Conservation (phyloP, 2,329 filamentous ascomycete genomes). For the Myriosclerotinia duriaeana region DNA sequence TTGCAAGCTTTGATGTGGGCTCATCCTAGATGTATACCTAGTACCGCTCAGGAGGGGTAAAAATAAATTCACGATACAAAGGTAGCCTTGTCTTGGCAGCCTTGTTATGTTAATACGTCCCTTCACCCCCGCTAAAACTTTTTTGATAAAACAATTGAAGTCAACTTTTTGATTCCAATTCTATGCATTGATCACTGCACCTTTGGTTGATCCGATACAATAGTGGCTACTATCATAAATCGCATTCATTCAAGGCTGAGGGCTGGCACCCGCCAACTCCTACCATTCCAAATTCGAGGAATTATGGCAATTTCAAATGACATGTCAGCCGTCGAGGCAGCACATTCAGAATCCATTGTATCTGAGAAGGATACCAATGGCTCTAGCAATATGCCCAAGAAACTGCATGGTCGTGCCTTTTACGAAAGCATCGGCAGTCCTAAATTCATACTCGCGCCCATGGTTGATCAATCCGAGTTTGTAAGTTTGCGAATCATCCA, state of each 20-base stretch:
- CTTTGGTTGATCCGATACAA: slow-evolving; percentile 19
- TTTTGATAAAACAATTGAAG: not conserved
- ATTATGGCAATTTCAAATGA: slow-evolving; percentile 31
- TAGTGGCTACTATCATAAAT: slow-evolving; percentile 31
- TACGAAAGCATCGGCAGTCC: slow-evolving; percentile 94
- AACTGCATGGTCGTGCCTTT: slow-evolving; percentile 82
- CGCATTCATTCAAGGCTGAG: slow-evolving; percentile 31
- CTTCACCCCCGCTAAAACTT: slow-evolving; percentile 10
- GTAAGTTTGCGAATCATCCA: slow-evolving; percentile 53
- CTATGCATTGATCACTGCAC: slow-evolving; percentile 1
- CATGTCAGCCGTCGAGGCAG: slow-evolving; percentile 24
- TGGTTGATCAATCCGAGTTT: slow-evolving; percentile 99
- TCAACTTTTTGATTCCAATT: not conserved
- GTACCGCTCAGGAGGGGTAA: not conserved
- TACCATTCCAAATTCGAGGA: slow-evolving; percentile 21
- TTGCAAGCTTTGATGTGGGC: slow-evolving; percentile 11
- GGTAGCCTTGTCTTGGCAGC: slow-evolving; percentile 1
- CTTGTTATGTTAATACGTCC: not conserved
- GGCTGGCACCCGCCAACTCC: slow-evolving; percentile 38
- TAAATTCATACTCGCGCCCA: slow-evolving; percentile 87
- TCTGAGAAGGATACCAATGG: slow-evolving; percentile 18
- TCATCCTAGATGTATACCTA: not conserved
- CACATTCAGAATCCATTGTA: not conserved
- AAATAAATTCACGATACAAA: not conserved
- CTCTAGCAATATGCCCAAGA: slow-evolving; percentile 42